Evolutionary conservation across 1,139 yeast genomes (phyloP).

Genomic region (Wickerhamomyces sp.): DNA sequence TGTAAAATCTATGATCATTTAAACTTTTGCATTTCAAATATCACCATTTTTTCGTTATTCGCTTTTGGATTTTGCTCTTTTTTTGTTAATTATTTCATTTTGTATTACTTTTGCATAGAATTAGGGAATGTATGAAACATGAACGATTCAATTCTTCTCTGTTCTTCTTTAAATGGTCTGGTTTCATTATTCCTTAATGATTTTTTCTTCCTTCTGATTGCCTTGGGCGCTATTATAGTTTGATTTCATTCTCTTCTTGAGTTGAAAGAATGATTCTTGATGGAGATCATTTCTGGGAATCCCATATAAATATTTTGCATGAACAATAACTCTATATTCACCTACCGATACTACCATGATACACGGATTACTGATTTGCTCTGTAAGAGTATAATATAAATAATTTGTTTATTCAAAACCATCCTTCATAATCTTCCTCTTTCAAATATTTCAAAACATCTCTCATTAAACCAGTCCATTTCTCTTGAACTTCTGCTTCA

Average conservation of each 20-base stretch:
- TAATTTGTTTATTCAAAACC: slow-evolving; percentile 16
- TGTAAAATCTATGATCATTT: slow-evolving; percentile 10
- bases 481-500: slow-evolving; percentile 5
- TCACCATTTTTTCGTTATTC: background rate
- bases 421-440: slow-evolving; percentile 24
- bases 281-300: background rate
- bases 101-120: background rate
- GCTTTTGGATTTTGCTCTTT: background rate
- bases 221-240: no score
- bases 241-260: no score
- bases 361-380: background rate
- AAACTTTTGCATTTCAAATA: background rate
- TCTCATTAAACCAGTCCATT: slow-evolving; percentile 21
- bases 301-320: background rate
- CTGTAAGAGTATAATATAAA: background rate
- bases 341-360: background rate
- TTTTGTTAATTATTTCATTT: background rate
- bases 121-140: no score
- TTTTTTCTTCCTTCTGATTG: no score
- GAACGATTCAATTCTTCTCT: no score
- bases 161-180: background rate
- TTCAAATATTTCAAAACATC: slow-evolving; percentile 17
- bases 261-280: no score
- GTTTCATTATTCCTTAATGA: background rate
- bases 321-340: background rate